Evolutionary conservation across 495 filamentous ascomycete genomes (phyloP).

Genomic region (Xylaria curta): DNA sequence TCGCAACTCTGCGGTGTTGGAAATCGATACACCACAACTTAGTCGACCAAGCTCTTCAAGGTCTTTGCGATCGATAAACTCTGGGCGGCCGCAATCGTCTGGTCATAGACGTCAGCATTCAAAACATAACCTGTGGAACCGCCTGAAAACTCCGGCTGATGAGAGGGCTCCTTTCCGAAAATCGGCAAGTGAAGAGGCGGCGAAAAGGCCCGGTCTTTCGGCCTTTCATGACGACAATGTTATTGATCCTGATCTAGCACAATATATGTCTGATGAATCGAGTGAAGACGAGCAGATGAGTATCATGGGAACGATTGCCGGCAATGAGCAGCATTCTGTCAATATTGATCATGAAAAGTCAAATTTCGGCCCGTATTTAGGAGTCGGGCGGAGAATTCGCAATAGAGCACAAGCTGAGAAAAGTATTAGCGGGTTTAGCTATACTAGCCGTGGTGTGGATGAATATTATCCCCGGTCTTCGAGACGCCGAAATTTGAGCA

Average conservation of each 20-base stretch:
- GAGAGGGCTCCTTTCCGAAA: conserved; percentile 92
- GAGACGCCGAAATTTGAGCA: conserved; percentile 78
- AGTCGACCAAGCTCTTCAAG: conserved; percentile 87
- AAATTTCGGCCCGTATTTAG: conserved; percentile 60
- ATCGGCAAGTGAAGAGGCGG: conserved; percentile 67
- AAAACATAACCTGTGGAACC: conserved; percentile 77
- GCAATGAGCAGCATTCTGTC: conserved; percentile 48
- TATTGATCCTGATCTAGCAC: conserved; percentile 94
- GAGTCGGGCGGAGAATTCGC: conserved; percentile 73
- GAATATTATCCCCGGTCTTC: conserved; percentile 64
- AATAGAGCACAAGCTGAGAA: conserved; percentile 72
- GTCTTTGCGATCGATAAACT: conserved; percentile 81
- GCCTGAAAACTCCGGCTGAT: conserved; percentile 56
- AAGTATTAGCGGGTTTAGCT: conserved; percentile 65
- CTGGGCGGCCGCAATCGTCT: conserved; percentile 71
- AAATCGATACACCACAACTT: conserved; percentile 77
- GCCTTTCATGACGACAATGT: conserved; percentile 98
- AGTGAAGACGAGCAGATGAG: conserved; percentile 92
- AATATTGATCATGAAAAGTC: conserved; percentile 56
- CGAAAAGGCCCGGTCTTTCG: conserved; percentile 69
- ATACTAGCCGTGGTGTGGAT: conserved; percentile 60
- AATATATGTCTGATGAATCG: conserved; percentile 93
- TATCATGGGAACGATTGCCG: conserved; percentile 75
- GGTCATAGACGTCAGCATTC: conserved; percentile 85
- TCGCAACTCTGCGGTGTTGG: conserved; percentile 84